Evolutionary conservation across 2,329 filamentous ascomycete genomes (phyloP).

Genomic region (Zymoseptoria tritici): DNA sequence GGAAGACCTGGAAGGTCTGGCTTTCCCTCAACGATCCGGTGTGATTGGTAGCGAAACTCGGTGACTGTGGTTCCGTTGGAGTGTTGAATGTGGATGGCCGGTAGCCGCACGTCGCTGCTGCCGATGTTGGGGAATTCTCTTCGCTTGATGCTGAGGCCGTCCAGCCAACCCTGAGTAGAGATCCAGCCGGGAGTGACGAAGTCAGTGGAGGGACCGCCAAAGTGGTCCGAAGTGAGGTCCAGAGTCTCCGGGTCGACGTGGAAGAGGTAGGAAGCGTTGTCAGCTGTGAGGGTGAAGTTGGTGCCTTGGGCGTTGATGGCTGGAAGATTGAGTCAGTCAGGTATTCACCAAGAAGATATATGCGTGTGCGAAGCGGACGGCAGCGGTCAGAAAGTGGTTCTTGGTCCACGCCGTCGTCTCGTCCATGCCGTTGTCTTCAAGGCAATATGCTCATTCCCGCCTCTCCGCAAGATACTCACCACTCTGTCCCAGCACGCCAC

Average conservation of each 20-base stretch:
- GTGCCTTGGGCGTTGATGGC: constrained; percentile 49
- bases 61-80: constrained; percentile 52
- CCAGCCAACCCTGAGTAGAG: constrained; percentile 46
- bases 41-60: constrained; percentile 51
- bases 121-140: constrained; percentile 60
- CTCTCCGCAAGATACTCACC: neutral
- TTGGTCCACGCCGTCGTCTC: neutral
- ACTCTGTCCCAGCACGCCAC: neutral
- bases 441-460: constrained; percentile 2
- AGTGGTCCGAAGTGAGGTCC: constrained; percentile 55
- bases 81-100: constrained; percentile 55
- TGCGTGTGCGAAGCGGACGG: neutral
- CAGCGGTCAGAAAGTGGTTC: neutral
- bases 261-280: constrained; percentile 55
- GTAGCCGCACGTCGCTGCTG: constrained; percentile 55
- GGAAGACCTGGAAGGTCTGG: constrained; percentile 50
- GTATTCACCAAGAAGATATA: too few species aligned
- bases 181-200: constrained; percentile 40
- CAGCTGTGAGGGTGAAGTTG: constrained; percentile 51
- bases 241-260: constrained; percentile 51
- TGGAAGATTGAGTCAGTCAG: constrained; percentile 20
- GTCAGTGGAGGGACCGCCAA: constrained; percentile 50
- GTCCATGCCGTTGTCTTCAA: neutral
- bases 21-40: constrained; percentile 51
- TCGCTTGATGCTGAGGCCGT: constrained; percentile 43